Conservation (phyloP, 2,329 filamentous ascomycete genomes). For the Aureobasidium uvarum region DNA sequence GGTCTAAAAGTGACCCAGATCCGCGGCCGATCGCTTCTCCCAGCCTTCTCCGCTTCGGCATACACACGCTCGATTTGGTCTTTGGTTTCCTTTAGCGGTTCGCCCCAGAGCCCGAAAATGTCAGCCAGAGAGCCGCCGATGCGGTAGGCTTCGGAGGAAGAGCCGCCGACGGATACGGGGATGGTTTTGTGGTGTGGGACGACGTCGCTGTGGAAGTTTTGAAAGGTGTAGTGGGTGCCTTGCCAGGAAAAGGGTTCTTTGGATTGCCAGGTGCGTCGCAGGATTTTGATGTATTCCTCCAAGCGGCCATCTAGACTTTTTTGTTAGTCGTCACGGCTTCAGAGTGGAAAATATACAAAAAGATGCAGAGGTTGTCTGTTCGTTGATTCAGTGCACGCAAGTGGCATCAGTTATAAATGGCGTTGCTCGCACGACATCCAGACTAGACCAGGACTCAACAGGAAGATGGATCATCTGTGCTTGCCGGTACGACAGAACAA, state of each 20-base stretch:
- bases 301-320: conserved; percentile 47
- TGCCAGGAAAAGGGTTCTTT: conserved; percentile 61
- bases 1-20: conserved; percentile 66
- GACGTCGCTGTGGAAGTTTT: conserved; percentile 56
- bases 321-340: background rate
- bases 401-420: too few species aligned
- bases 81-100: conserved; percentile 62
- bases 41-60: conserved; percentile 57
- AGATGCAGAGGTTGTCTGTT: too few species aligned
- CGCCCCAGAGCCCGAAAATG: conserved; percentile 64
- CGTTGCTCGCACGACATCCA: too few species aligned
- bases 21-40: conserved; percentile 54
- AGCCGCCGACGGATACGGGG: conserved; percentile 59
- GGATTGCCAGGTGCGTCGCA: conserved; percentile 58
- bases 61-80: conserved; percentile 62
- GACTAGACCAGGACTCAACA: too few species aligned
- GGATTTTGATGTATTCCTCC: conserved; percentile 62
- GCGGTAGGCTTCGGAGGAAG: conserved; percentile 59
- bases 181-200: conserved; percentile 55
- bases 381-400: too few species aligned
- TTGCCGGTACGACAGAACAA: too few species aligned
- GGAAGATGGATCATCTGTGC: too few species aligned
- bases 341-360: background rate
- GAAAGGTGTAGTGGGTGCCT: conserved; percentile 60
- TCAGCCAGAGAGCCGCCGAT: conserved; percentile 59